Evolutionary conservation across 2,329 filamentous ascomycete genomes (phyloP), one percentile per base, ranked within the genome.

Genomic region (Aspergillus jensenii): DNA sequence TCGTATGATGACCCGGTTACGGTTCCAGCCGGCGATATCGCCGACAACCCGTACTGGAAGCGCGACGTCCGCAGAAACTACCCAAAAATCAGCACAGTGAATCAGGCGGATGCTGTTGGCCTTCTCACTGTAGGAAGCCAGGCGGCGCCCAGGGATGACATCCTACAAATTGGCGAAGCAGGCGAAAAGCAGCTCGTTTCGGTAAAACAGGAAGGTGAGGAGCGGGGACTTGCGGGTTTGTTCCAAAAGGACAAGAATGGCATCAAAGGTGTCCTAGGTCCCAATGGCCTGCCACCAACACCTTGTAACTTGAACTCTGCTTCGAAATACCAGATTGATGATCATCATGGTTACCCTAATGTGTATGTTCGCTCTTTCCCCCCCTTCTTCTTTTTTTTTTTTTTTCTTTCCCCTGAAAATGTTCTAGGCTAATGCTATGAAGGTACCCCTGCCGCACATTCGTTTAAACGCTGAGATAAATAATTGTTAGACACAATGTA

Each of bases 41-140:
- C 91, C 68, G 90, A 93, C 76, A 96, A 96, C 79, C 87, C 91
- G 39, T 96, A 97, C 81, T 99, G 92, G 91, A 96, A 96, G 83
- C 92, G 95, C 70, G 95, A 99, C 72, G 76, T 81, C 61, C 90
- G 95, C 68, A 86, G 95, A 69, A 83, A 83, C 69, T 98, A 98
- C 79, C 90, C 95, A 33, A 84, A 83, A 67, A 82, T 90, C 56
- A 93, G 89, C 71, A 87, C 90, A 46, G 84, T 99, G 61, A 88
- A 81, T 59, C 95, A 98, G 81, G 85, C 85, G 47, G 90, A 98
- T 75, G 87, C 91, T 52, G 95, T 95, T 23, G 89, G 89, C 43
- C 84, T 99, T 67, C 82, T 99, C 72, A 87, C 84, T 27, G 87
- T 98, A 45, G 95, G 95, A 65, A 96, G 89, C 78, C 89, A 88